Conservation (phyloP, 1,139 yeast genomes). For the Suhomyces terraborum region DNA sequence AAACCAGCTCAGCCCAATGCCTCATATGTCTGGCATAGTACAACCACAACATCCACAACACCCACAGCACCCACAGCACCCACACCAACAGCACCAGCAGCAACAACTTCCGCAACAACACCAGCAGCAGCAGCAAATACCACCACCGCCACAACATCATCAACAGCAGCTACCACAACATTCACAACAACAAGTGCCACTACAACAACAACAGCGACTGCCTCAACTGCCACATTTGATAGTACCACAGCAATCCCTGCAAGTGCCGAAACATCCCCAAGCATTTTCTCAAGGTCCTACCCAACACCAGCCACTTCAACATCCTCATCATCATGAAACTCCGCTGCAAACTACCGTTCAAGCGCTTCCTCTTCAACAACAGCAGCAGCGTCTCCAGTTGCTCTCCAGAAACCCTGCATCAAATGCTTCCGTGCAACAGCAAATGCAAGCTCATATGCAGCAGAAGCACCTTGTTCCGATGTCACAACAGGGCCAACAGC, state of each 20-base stretch:
- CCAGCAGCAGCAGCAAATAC: slow-evolving; percentile 2
- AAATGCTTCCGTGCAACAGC: background rate
- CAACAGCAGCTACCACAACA: slow-evolving; percentile 7
- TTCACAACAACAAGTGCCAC: slow-evolving; percentile 2
- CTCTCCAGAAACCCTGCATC: background rate
- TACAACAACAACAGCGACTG: background rate
- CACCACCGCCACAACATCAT: background rate
- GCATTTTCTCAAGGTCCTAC: background rate
- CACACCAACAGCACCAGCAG: background rate
- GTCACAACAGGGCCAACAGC: background rate
- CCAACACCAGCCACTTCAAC: background rate
- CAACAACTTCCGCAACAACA: slow-evolving; percentile 1
- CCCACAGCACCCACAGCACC: background rate
- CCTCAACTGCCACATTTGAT: background rate
- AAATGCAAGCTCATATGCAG: background rate
- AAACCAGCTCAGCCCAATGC: slow-evolving; percentile 12
- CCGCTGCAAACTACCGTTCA: no score
- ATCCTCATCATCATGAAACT: background rate
- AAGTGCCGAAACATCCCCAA: slow-evolving; percentile 8
- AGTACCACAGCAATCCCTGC: slow-evolving; percentile 3
- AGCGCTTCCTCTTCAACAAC: no score
- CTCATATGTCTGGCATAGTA: background rate
- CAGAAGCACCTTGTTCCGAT: background rate
- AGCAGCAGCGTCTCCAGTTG: background rate
- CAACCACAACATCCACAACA: slow-evolving; percentile 7